Percentiles rank a stretch among this genome's conserved stretches.
These are phyloP conservation scores for Aspergillus baeticus DNA, from an alignment of 495 filamentous ascomycete species.

Conservation along the genomic window DNA sequence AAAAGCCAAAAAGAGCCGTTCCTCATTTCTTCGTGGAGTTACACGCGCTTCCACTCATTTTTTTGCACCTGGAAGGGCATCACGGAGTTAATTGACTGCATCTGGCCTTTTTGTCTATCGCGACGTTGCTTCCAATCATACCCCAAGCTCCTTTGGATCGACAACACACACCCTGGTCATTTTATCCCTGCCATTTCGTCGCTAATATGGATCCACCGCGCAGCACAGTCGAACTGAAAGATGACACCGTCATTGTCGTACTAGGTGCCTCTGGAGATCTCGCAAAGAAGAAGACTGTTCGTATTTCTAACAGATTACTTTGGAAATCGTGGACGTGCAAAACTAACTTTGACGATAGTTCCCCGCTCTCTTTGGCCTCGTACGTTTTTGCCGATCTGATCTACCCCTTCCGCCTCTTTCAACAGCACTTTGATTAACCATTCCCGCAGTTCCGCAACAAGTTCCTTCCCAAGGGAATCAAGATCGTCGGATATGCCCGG, in stretches of 20 bases:
- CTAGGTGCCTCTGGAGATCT: conserved; percentile 96
- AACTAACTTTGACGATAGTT: conserved; percentile 58
- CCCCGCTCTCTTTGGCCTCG: conserved; percentile 96
- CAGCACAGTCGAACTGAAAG: conserved; percentile 90
- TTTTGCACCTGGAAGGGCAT: not conserved
- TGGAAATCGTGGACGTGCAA: not conserved
- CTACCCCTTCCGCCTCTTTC: not conserved
- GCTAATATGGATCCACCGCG: conserved; percentile 30
- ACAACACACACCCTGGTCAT: conserved; percentile 7
- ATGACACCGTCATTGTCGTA: conserved; percentile 97
- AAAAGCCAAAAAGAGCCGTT: not conserved
- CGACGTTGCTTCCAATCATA: not conserved
- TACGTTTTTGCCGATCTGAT: conserved; percentile 50
- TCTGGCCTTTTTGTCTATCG: not conserved
- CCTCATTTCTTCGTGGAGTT: not conserved
- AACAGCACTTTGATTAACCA: conserved; percentile 22
- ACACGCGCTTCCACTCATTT: not conserved
- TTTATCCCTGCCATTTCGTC: conserved; percentile 11
- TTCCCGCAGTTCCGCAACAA: conserved; percentile 84
- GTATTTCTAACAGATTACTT: conserved; percentile 30
- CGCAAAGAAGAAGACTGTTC: conserved; percentile 98
- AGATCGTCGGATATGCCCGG: conserved; percentile 97
- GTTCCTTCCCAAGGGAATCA: conserved; percentile 96
- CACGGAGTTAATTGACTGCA: not conserved
- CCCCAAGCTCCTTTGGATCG: conserved; percentile 2